phyloP scores from a whole-genome alignment of 164 flowering plant species.

The Aristolochia californica region DNA sequence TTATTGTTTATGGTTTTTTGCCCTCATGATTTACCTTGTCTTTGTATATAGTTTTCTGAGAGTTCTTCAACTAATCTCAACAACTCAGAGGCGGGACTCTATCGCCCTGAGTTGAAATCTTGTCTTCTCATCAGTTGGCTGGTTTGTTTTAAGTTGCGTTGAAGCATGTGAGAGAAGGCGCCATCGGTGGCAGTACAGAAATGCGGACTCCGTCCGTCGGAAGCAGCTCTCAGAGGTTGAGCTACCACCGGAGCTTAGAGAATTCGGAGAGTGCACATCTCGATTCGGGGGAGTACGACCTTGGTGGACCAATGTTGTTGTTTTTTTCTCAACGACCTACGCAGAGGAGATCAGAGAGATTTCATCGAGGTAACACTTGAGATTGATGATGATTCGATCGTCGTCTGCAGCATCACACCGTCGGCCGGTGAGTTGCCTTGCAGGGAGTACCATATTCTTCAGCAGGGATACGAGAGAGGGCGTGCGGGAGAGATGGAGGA shows the following conservation, averaged over 20 bases:
- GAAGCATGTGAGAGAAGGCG: constrained; percentile 11
- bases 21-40: too few relatives aligned
- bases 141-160: constrained; percentile 4
- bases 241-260: constrained; percentile 11
- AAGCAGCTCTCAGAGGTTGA: constrained; percentile 15
- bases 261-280: constrained; percentile 6
- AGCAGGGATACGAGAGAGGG: too few relatives aligned
- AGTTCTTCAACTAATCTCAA: constrained; percentile 15
- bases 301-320: constrained; percentile 84
- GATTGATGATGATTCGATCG: constrained; percentile 44
- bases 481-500: too few relatives aligned
- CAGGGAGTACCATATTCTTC: too few relatives aligned
- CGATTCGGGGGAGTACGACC: constrained; percentile 17
- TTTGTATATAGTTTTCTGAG: neutral
- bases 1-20: too few relatives aligned
- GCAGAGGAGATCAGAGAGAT: constrained; percentile 25
- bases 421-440: constrained; percentile 11
- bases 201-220: constrained; percentile 16
- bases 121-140: constrained; percentile 10
- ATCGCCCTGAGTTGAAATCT: constrained; percentile 13
- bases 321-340: constrained; percentile 57
- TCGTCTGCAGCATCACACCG: constrained; percentile 51
- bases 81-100: constrained; percentile 1
- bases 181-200: neutral
- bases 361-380: constrained; percentile 74